These are phyloP conservation scores for Fragaria nilgerrensis DNA, from an alignment of 306 rosid species.

Conservation along the genomic window DNA sequence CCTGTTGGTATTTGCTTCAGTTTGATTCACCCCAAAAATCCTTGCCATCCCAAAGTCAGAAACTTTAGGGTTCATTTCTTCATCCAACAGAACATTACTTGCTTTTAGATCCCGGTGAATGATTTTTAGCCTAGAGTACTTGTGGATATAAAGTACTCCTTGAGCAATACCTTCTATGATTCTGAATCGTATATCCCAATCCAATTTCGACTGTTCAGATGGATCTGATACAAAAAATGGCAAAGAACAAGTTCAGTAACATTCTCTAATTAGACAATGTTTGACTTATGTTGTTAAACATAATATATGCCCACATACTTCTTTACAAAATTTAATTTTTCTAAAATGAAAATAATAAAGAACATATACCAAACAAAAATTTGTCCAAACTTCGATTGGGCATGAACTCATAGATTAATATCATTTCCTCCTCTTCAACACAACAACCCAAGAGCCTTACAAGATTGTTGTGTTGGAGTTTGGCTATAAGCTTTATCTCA, in stretches of 20 bases:
- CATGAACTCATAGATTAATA: conserved; percentile 52
- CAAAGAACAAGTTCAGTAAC: neutral
- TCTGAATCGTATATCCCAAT: conserved; percentile 39
- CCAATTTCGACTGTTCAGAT: neutral
- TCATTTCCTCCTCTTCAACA: conserved; percentile 35
- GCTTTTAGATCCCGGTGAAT: conserved; percentile 29
- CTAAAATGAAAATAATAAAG: too few relatives aligned
- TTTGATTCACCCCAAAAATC: conserved; percentile 13
- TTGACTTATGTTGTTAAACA: neutral
- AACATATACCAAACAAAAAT: neutral
- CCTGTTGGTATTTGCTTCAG: neutral
- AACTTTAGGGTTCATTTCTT: conserved; percentile 19
- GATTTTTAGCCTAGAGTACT: conserved; percentile 17
- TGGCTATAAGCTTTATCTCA: conserved; percentile 43
- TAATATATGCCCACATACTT: neutral
- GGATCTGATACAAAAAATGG: neutral
- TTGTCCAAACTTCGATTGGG: conserved; percentile 8
- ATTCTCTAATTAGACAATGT: neutral
- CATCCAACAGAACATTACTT: conserved; percentile 26
- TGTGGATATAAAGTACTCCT: neutral
- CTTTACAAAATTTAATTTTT: too few relatives aligned
- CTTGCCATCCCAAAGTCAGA: conserved; percentile 27
- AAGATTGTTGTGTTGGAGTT: conserved; percentile 48
- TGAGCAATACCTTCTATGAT: conserved; percentile 24
- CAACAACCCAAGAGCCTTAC: conserved; percentile 47